Base-by-base conservation (phyloP, 2,329 filamentous ascomycete species). In the Davidsoniella virescens region DNA sequence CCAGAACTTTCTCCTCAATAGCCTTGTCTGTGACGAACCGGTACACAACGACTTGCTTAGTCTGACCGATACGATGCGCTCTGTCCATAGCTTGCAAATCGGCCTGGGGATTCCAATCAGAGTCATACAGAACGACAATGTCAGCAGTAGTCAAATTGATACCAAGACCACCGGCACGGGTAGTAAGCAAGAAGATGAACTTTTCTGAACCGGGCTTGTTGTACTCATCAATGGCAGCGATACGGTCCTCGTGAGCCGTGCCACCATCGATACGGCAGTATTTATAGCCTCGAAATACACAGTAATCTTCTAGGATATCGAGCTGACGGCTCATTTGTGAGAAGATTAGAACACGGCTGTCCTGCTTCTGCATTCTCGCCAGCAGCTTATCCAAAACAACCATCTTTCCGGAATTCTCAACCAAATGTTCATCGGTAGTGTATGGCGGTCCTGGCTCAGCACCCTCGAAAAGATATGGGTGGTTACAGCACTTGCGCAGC, bases 71-170 rank as follows among this genome's bases (percentile, higher is more conserved):
- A 68, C 92, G 87, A 68, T 98, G 92, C 47, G 92, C 92, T 62
- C 92, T 85, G 61, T 98, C 92, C 92, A 98, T 98, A 51, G 92
- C 92, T 65, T 98, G 92, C 53, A 98, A 68, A 78, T 98, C 92
- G 16, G 92, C 92, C 65, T 98, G 92, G 8, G 92, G 92, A 60
- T 95, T 96, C 92, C 92, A 98, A 63, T 98, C 92, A 59, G 88
- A 95, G 64, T 98, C 92, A 61, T 92, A 98, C 5, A 98, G 76
- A 26, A 98, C 78, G 52, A 98, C 92, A 60, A 96, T 94, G 59
- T 98, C 92, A 51, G 92, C 92, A 54, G 76, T 82, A 0, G 92
- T 98, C 61, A 98, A 69, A 63, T 98, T 98, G 71, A 98, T 98
- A 60, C 92, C 92, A 50, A 98, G 69, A 59, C 92, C 92, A 71